Base-by-base conservation (phyloP, 768 basidiomycete genomes). In the Mycena venus region DNA sequence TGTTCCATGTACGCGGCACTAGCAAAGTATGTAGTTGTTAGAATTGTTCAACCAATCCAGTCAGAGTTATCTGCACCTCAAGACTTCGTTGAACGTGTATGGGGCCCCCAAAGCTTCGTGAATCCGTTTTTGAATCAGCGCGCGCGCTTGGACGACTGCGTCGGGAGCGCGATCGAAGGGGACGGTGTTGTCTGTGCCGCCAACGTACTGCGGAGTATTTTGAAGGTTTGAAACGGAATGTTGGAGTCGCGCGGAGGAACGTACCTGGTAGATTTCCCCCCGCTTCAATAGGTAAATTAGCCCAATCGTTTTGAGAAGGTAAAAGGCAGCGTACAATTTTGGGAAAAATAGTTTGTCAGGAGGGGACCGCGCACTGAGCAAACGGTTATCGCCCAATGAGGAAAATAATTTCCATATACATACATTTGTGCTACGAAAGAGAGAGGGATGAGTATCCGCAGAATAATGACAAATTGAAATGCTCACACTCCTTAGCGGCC, bases 1-100 rank as follows among this genome's bases (percentile, higher is more conserved):
- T 90, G 87, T 78, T 94, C 93, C 93, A 96, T 95, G 78, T 96
- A 96, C 1, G 94, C 95, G 56, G 92, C 94, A 71, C 91, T 91
- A 55, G 10, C 36, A 38, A 44, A 29, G 38, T n/a, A n/a, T n/a
- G n/a, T n/a, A 63, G 6, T 23, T 15, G 65, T 36, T 17, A 61
- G 71, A 63, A 55, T 23, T 49, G n/a, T n/a, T n/a, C n/a, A n/a
- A n/a, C n/a, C n/a, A 77, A n/a, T 17, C 25, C 27, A 38, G 9
- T 32, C 49, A n/a, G 47, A 21, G 47, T 40, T 8, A 31, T 21
- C 19, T 14, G 56, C 59, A 88, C 89, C 87, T 92, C 34, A 96
- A 86, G 40, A 96, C 87, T 82, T 96, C 95, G 76, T 96, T 96
- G 84, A 96, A 95, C 0, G 82, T 77, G 29, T 83, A 77, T 14